Evolutionary conservation across 208 protist species (phyloP), one percentile per base, ranked within the genome.

Genomic region (Acanthamoeba culbertsoni): DNA sequence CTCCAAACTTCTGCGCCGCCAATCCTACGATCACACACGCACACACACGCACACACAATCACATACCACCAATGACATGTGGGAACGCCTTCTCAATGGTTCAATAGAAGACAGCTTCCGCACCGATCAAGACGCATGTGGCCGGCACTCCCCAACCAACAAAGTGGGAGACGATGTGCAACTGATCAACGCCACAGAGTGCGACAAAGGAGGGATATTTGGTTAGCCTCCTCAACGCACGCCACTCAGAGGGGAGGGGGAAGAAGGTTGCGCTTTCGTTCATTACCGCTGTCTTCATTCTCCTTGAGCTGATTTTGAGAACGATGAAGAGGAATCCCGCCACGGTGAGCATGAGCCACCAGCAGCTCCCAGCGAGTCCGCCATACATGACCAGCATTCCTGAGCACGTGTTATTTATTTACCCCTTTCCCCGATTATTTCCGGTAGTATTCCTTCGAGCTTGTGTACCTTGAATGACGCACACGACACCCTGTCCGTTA

Each of bases 401-500:
- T 82, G 71, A 14, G 16, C 4, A 42, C n/a, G 28, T 37, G 65
- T 7, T 4, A 10, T 59, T 59, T 23, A 59, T 59, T 59, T 59
- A n/a, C n/a, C n/a, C n/a, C n/a, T n/a, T n/a, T n/a, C n/a, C n/a
- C n/a, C n/a, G n/a, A n/a, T n/a, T n/a, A n/a, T n/a, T n/a, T n/a
- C n/a, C n/a, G n/a, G n/a, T n/a, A n/a, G n/a, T n/a, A n/a, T n/a
- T n/a, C n/a, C 55, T 1, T 42, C 3, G 62, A 0, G 3, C 3
- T 1, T 43, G 33, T 26, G 71, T 35, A 90, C 82, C 82, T 90
- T 90, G 82, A 0, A 90, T 28, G 20, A 90, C 31, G 51, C 82
- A 90, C 37, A 90, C 82, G 31, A 90, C 82, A n/a, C 82, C 82
- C 82, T 90, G 82, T 4, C 82, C 82, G 48, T 28, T 35, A 59